These are phyloP conservation scores for Chaetomium sp. DNA, from an alignment of 2,329 filamentous ascomycete genomes.

Conservation along the genomic window DNA sequence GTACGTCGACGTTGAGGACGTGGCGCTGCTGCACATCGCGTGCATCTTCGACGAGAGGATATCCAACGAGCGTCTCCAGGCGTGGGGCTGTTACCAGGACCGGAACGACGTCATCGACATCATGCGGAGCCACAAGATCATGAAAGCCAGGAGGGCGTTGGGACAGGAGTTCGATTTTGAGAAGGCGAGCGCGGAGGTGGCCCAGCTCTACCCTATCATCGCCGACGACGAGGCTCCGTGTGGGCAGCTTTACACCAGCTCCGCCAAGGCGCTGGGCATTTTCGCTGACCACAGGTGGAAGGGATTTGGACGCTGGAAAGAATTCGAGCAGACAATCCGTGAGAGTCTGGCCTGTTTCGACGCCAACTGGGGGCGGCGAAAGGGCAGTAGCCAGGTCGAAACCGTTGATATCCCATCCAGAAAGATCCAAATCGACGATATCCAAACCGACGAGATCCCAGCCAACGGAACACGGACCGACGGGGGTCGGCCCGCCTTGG, in stretches of 20 bases:
- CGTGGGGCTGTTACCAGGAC: constrained; percentile 35
- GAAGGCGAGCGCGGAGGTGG: neutral
- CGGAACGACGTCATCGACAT: constrained; percentile 36
- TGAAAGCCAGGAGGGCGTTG: neutral
- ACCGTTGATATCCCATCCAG: too few species aligned
- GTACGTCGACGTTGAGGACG: constrained; percentile 37
- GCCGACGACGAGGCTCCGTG: neutral
- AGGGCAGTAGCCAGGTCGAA: neutral
- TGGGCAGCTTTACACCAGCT: neutral
- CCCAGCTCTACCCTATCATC: neutral
- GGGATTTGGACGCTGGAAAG: neutral
- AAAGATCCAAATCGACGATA: neutral
- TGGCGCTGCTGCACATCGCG: constrained; percentile 38
- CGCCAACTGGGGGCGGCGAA: neutral
- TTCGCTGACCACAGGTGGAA: neutral
- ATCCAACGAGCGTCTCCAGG: constrained; percentile 35
- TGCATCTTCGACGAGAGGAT: constrained; percentile 37
- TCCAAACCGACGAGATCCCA: neutral
- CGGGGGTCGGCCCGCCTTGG: neutral
- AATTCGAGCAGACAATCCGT: neutral
- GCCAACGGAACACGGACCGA: neutral
- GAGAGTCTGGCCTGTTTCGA: constrained; percentile 4
- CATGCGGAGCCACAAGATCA: neutral
- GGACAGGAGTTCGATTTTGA: neutral
- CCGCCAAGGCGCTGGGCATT: neutral